Base-by-base conservation (phyloP, 1,284 basidiomycete species). In the Phylloporus sp. region DNA sequence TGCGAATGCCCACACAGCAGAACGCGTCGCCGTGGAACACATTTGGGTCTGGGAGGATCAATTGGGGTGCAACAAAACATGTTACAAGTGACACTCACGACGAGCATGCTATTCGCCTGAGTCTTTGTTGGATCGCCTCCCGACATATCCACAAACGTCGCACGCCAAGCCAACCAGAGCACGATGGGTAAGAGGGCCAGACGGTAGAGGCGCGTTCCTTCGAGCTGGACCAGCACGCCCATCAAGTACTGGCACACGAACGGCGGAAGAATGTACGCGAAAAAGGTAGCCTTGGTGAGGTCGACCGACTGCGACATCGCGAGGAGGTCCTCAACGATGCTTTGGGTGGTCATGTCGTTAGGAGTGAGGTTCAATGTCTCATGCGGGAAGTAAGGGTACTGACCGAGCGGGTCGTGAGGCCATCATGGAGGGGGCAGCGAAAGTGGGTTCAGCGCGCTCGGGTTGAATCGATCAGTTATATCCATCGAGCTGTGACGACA, bases 221-320 rank as follows among this genome's bases (percentile, higher is more conserved):
- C 55, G 34, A 72, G 65, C 34, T 74, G 72, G 20, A 75, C 73
- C 18, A 74, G 56, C 5, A 74, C 64, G 0, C 70, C 73, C 66
- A 76, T 71, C 62, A 64, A n/a, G 47, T 71, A 76, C 49, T 71
- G 69, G 18, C 58, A 61, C n/a, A 54, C 50, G 11, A 74, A 62
- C 4, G 66, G 70, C 2, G 73, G 72, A 12, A 76, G 39, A 42
- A 75, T 40, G 40, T 67, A 67, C 7, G 61, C 53, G 3, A 69
- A 28, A 52, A 72, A 68, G 10, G 56, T 64, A 5, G 57, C 6
- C 12, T 22, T 56, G 13, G 64, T 64, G 44, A 65, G 56, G 50
- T 17, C 34, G 11, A 64, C 15, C 51, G 56, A 63, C 2, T 63
- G 54, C 4, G 69, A 64, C 42, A 29, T 44, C 20, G 55, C 54